Evolutionary conservation across 441 rosid genomes (phyloP).

Genomic region (Pelargonium fulgidum): DNA sequence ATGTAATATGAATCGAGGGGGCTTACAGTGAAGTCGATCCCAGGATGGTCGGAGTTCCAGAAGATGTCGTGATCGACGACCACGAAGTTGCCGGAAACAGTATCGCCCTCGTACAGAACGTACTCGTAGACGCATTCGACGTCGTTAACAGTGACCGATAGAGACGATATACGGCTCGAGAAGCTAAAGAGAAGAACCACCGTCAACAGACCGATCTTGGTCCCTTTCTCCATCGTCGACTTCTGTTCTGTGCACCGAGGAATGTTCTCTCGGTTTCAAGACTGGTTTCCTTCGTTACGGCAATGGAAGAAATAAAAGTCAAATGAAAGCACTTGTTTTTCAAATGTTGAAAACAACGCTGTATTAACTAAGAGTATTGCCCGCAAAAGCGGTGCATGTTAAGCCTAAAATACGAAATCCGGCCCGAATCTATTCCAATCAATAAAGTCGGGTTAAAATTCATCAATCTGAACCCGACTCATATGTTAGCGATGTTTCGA

Average conservation of each 20-base stretch:
- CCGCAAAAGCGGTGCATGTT: too few relatives aligned
- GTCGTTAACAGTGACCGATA: conserved; percentile 85
- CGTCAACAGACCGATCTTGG: conserved; percentile 6
- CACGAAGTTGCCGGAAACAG: conserved; percentile 82
- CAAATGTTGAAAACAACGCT: too few relatives aligned
- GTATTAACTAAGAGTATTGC: too few relatives aligned
- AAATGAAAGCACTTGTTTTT: too few relatives aligned
- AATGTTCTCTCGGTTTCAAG: background rate
- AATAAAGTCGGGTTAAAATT: too few relatives aligned
- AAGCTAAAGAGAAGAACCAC: conserved; percentile 31
- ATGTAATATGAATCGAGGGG: background rate
- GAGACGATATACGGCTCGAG: conserved; percentile 45
- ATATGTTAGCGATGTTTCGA: too few relatives aligned
- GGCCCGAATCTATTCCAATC: too few relatives aligned
- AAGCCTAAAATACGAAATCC: too few relatives aligned
- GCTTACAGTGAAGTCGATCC: conserved; percentile 75
- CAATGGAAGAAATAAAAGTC: too few relatives aligned
- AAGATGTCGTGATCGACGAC: conserved; percentile 94
- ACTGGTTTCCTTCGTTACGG: too few relatives aligned
- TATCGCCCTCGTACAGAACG: conserved; percentile 83
- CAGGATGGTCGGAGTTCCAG: conserved; percentile 95
- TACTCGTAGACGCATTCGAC: conserved; percentile 92
- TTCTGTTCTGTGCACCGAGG: background rate
- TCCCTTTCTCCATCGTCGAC: background rate
- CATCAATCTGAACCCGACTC: too few relatives aligned